phyloP scores from a whole-genome alignment of 805 yeast genomes.

The Zygotorulaspora florentina region DNA sequence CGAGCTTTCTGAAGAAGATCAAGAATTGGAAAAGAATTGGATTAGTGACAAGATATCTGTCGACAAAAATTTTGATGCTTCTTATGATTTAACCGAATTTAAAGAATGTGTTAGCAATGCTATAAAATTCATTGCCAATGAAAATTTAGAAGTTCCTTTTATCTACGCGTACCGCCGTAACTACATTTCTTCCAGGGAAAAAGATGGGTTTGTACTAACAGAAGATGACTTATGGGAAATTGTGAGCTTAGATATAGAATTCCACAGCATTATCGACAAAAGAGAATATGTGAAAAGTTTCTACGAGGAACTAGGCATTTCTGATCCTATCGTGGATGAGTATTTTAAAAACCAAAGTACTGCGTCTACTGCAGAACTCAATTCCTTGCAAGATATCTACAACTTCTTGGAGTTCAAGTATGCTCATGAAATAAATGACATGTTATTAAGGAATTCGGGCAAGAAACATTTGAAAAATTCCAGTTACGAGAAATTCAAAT shows the following conservation, averaged over 20 bases:
- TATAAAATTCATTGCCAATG: slow-evolving; percentile 67
- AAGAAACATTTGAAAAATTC: slow-evolving; percentile 60
- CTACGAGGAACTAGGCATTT: slow-evolving; percentile 48
- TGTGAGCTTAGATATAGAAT: slow-evolving; percentile 80
- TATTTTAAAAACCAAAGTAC: slow-evolving; percentile 53
- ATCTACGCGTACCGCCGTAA: slow-evolving; percentile 96
- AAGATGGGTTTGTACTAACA: slow-evolving; percentile 44
- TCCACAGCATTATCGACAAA: slow-evolving; percentile 77
- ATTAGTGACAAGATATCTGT: slow-evolving; percentile 57
- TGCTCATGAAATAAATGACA: slow-evolving; percentile 39
- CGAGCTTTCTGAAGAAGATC: slow-evolving; percentile 59
- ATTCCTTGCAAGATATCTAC: slow-evolving; percentile 65
- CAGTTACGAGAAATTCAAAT: slow-evolving; percentile 61
- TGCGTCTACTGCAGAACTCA: slow-evolving; percentile 57
- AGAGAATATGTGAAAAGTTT: slow-evolving; percentile 57
- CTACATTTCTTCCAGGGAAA: slow-evolving; percentile 49
- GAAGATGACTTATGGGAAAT: slow-evolving; percentile 94
- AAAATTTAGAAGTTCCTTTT: slow-evolving; percentile 86
- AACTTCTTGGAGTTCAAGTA: slow-evolving; percentile 78
- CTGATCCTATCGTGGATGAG: slow-evolving; percentile 56
- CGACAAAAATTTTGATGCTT: slow-evolving; percentile 47
- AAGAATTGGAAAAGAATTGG: slow-evolving; percentile 74
- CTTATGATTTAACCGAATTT: slow-evolving; percentile 49
- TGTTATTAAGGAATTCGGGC: slow-evolving; percentile 31
- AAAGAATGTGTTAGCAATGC: slow-evolving; percentile 65